Evolutionary conservation across 331 rosid genomes (phyloP).

Genomic region (Malus hybrid): DNA sequence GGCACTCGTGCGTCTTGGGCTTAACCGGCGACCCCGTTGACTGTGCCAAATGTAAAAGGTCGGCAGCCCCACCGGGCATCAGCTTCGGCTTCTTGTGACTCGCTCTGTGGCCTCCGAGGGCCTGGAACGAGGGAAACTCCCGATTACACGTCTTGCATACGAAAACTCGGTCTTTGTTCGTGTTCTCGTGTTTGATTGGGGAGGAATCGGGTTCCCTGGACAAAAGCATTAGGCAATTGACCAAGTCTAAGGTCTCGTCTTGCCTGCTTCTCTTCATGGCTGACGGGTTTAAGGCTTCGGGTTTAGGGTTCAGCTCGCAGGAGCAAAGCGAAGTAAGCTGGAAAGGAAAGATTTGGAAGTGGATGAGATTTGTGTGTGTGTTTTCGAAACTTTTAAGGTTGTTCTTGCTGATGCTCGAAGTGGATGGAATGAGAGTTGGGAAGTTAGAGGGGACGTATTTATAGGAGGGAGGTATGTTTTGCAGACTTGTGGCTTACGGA

Average conservation of each 20-base stretch:
- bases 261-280: slow-evolving; percentile 57
- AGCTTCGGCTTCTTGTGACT: slow-evolving; percentile 65
- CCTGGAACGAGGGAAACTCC: slow-evolving; percentile 66
- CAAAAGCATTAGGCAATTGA: slow-evolving; percentile 49
- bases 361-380: neutral
- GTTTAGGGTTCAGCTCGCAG: neutral
- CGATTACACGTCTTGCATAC: slow-evolving; percentile 47
- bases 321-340: neutral
- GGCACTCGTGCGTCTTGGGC: slow-evolving; percentile 51
- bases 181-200: neutral
- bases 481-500: neutral
- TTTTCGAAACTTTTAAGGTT: neutral
- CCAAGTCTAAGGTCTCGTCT: slow-evolving; percentile 18
- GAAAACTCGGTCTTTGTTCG: neutral
- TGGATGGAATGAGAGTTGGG: neutral
- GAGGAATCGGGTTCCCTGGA: slow-evolving; percentile 25
- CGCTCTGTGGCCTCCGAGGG: slow-evolving; percentile 89
- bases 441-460: neutral
- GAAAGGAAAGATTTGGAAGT: neutral
- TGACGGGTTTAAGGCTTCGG: neutral
- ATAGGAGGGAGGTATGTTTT: neutral
- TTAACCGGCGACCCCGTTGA: slow-evolving; percentile 13
- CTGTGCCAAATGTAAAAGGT: neutral
- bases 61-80: slow-evolving; percentile 1
- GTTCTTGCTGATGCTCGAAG: neutral